A percentile compares a stretch with the other conserved stretches of the same genome.
Evolutionary conservation across 2,329 filamentous ascomycete species (phyloP).

Genomic region (Magnaporthiopsis poae): DNA sequence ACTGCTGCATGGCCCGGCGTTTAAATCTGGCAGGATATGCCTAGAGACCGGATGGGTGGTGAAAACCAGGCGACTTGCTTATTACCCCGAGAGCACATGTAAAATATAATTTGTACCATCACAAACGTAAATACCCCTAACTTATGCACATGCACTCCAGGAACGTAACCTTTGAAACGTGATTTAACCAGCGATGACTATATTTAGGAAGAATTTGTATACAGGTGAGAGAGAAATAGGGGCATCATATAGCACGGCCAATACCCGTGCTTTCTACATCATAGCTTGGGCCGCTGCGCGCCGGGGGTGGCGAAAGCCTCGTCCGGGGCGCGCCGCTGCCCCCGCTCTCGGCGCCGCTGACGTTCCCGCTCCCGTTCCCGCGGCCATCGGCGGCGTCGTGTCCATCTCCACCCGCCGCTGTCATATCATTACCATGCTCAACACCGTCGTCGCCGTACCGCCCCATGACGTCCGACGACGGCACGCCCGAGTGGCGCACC

Average conservation of each 20-base stretch:
- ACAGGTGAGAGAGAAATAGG: neutral
- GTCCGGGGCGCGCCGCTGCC: conserved; percentile 7
- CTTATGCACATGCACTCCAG: too few relatives aligned
- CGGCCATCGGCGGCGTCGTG: neutral
- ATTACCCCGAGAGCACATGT: neutral
- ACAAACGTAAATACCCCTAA: neutral
- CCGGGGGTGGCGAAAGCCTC: conserved; percentile 10
- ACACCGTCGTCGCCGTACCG: neutral
- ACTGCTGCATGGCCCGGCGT: conserved; percentile 45
- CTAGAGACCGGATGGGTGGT: conserved; percentile 4
- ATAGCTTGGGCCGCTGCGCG: neutral
- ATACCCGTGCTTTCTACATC: conserved; percentile 1
- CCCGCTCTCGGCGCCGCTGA: conserved; percentile 8
- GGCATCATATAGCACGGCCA: conserved; percentile 4
- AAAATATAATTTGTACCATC: conserved; percentile 1
- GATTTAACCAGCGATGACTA: neutral
- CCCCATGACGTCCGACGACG: conserved; percentile 13
- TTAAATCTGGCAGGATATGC: conserved; percentile 16
- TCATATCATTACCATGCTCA: neutral
- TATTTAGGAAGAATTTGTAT: neutral
- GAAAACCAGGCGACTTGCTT: neutral
- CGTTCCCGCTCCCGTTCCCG: conserved; percentile 1
- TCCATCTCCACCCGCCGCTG: neutral
- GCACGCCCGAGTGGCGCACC: conserved; percentile 10
- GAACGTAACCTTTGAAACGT: neutral